Conservation (phyloP, 495 filamentous ascomycete species). For the Aspergillus affinis region DNA sequence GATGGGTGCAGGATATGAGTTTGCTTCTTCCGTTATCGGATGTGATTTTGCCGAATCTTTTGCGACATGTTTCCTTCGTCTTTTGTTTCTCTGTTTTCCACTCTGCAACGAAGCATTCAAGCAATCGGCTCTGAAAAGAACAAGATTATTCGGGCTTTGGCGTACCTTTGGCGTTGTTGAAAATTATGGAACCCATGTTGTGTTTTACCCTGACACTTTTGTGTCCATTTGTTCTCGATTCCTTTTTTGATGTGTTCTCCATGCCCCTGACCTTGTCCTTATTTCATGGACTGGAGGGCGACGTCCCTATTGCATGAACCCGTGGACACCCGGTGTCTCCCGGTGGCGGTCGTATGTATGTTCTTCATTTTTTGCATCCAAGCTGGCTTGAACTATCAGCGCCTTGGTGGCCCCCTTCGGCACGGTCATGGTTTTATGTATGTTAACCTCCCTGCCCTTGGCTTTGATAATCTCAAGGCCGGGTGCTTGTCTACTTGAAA, state of each 20-base stretch:
- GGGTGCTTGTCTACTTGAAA: slow-evolving; percentile 50
- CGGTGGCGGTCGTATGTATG: slow-evolving; percentile 34
- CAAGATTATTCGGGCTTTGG: slow-evolving; percentile 28
- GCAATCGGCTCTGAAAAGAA: slow-evolving; percentile 35
- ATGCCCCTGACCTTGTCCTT: background rate
- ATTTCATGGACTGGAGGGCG: background rate
- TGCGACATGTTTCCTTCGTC: slow-evolving; percentile 25
- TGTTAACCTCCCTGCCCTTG: slow-evolving; percentile 66
- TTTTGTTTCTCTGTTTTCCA: slow-evolving; percentile 30
- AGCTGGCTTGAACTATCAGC: slow-evolving; percentile 38
- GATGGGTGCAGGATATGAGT: slow-evolving; percentile 28
- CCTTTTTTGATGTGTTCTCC: slow-evolving; percentile 1
- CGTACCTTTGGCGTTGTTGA: slow-evolving; percentile 38
- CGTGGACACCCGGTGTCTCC: slow-evolving; percentile 36
- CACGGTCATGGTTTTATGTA: slow-evolving; percentile 73
- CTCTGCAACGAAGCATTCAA: slow-evolving; percentile 34
- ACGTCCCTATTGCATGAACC: slow-evolving; percentile 13
- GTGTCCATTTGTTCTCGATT: slow-evolving; percentile 18
- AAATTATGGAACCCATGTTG: slow-evolving; percentile 19
- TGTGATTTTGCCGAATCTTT: slow-evolving; percentile 31
- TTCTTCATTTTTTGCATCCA: slow-evolving; percentile 35
- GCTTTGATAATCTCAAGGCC: slow-evolving; percentile 42
- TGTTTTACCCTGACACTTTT: slow-evolving; percentile 13
- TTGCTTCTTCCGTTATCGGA: slow-evolving; percentile 27
- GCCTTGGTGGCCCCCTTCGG: slow-evolving; percentile 57